A percentile compares a stretch with the other conserved stretches of the same genome.
These are phyloP conservation scores for Aspergillus terreus DNA, from an alignment of 2,329 filamentous ascomycete genomes.

Conservation along the genomic window DNA sequence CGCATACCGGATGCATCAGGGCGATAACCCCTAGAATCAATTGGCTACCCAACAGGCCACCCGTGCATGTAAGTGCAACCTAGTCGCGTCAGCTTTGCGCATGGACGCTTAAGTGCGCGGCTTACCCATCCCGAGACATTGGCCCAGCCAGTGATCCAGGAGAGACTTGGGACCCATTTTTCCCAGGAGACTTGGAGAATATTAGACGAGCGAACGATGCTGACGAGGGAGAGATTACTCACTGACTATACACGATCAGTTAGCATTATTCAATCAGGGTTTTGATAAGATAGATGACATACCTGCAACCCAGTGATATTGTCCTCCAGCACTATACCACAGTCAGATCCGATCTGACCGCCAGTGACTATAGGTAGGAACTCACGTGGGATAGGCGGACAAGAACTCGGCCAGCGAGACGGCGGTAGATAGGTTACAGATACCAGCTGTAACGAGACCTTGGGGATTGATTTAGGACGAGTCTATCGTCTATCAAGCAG, in stretches of 20 bases:
- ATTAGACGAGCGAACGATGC: not conserved
- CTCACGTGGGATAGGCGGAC: slow-evolving; percentile 56
- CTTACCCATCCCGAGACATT: slow-evolving; percentile 67
- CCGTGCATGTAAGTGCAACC: slow-evolving; percentile 62
- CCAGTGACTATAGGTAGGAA: not conserved
- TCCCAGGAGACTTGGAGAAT: slow-evolving; percentile 51
- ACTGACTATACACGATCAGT: slow-evolving; percentile 20
- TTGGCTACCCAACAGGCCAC: slow-evolving; percentile 63
- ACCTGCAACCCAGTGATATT: slow-evolving; percentile 70
- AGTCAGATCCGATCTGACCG: slow-evolving; percentile 9
- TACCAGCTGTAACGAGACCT: slow-evolving; percentile 54
- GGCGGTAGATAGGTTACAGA: slow-evolving; percentile 68
- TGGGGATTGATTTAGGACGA: not conserved
- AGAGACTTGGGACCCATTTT: slow-evolving; percentile 58
- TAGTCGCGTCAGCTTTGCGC: slow-evolving; percentile 4
- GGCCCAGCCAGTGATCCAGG: slow-evolving; percentile 67
- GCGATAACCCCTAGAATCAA: slow-evolving; percentile 64
- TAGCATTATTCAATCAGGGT: not conserved
- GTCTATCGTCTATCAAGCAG: not conserved
- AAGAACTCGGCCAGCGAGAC: slow-evolving; percentile 69
- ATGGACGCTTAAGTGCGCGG: not conserved
- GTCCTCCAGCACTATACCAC: slow-evolving; percentile 49
- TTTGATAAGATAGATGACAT: slow-evolving; percentile 9
- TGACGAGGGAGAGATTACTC: slow-evolving; percentile 16
- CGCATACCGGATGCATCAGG: slow-evolving; percentile 51